Percentiles rank a stretch among this genome's conserved stretches.
These are phyloP conservation scores for Acanthamoeba culbertsoni DNA, from an alignment of 208 protist genomes.

Conservation along the genomic window DNA sequence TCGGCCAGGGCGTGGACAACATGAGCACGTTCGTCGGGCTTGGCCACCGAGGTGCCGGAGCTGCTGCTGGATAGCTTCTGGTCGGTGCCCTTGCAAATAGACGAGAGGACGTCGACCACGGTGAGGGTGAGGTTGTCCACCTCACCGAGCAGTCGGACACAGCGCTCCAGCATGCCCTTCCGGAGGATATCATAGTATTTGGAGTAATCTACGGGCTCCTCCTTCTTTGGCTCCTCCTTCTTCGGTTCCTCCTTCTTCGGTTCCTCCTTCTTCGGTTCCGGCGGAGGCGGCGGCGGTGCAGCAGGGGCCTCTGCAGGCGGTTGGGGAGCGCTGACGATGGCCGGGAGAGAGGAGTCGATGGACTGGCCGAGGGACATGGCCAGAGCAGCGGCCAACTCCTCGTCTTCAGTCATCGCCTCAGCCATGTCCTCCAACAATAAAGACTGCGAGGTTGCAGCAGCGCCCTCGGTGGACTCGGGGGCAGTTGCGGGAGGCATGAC, in stretches of 20 bases:
- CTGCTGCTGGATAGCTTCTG: background rate
- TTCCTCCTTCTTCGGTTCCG: background rate
- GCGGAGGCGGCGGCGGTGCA: background rate
- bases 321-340: background rate
- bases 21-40: background rate
- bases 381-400: conserved; percentile 47
- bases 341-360: background rate
- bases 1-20: background rate
- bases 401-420: background rate
- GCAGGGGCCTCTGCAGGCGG: background rate
- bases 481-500: background rate
- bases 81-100: conserved; percentile 44
- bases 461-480: background rate
- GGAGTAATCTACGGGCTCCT: background rate
- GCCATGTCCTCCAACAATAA: background rate
- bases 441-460: background rate
- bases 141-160: background rate
- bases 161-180: conserved; percentile 29
- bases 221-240: background rate
- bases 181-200: conserved; percentile 24
- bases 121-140: conserved; percentile 21
- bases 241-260: background rate
- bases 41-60: background rate
- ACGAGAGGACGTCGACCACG: conserved; percentile 1
- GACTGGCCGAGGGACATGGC: conserved; percentile 41